Conservation (phyloP, 1,284 basidiomycete species). For the Apiotrichum mycotoxinovorans region DNA sequence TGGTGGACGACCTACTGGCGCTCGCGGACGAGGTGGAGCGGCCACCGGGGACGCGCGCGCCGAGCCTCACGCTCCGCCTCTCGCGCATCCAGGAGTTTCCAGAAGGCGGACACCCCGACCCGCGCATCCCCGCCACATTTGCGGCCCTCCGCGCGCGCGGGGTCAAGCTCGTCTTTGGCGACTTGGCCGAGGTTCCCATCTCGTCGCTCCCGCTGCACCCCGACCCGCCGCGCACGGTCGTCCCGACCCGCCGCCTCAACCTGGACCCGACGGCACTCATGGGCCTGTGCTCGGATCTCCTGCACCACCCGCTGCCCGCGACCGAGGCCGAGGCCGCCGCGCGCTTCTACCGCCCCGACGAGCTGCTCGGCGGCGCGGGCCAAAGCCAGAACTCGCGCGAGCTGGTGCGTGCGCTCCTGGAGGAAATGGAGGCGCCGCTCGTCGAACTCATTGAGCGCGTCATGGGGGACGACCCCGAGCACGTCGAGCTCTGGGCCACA, state of each 20-base stretch:
- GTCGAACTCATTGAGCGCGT: slow-evolving; percentile 60
- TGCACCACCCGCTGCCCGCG: slow-evolving; percentile 65
- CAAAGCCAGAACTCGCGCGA: slow-evolving; percentile 45
- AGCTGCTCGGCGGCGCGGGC: slow-evolving; percentile 17
- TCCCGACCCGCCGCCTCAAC: slow-evolving; percentile 56
- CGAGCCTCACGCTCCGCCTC: slow-evolving; percentile 60
- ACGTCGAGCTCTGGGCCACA: slow-evolving; percentile 72
- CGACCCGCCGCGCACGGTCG: slow-evolving; percentile 64
- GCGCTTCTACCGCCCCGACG: slow-evolving; percentile 57
- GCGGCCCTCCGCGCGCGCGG: slow-evolving; percentile 27
- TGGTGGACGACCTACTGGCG: slow-evolving; percentile 53
- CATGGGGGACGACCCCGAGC: slow-evolving; percentile 14
- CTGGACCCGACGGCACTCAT: slow-evolving; percentile 76
- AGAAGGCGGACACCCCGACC: slow-evolving; percentile 45
- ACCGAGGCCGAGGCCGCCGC: slow-evolving; percentile 56
- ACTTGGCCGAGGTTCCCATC: slow-evolving; percentile 43
- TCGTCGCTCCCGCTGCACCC: slow-evolving; percentile 54
- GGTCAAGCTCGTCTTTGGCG: slow-evolving; percentile 66
- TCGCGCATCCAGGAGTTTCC: slow-evolving; percentile 60
- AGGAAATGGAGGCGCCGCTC: slow-evolving; percentile 66
- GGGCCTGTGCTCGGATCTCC: slow-evolving; percentile 74
- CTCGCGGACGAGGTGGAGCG: slow-evolving; percentile 14
- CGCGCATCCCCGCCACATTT: slow-evolving; percentile 63
- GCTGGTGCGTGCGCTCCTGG: slow-evolving; percentile 45
- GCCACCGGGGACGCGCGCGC: slow-evolving; percentile 26